phyloP scores from a whole-genome alignment of 805 yeast genomes.

The Brettanomyces anomalus region DNA sequence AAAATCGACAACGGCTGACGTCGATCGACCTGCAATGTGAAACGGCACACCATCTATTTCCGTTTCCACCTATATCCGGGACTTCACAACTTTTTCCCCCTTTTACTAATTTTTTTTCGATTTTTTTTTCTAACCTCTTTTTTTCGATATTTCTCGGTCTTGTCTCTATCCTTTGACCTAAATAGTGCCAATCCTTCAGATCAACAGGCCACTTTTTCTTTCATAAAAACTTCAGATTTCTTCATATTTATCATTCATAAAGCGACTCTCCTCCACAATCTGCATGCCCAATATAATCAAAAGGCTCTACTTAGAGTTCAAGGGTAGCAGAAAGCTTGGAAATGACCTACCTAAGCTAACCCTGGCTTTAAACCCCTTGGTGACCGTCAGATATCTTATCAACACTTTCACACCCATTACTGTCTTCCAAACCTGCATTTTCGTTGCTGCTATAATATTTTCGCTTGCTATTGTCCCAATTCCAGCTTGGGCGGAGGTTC shows the following conservation, averaged over 20 bases:
- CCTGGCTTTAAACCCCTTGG: conserved; percentile 5
- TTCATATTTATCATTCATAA: too few species aligned
- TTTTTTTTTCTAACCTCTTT: too few species aligned
- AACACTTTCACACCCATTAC: not conserved
- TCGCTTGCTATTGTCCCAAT: conserved; percentile 18
- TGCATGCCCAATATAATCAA: conserved; percentile 1
- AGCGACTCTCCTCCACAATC: too few species aligned
- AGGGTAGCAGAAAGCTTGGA: not conserved
- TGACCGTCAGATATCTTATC: conserved; percentile 2
- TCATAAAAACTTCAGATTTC: too few species aligned
- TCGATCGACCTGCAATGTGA: not conserved
- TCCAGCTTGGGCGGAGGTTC: conserved; percentile 10
- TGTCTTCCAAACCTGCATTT: conserved; percentile 11
- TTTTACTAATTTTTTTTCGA: not conserved
- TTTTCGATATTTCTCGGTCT: not conserved
- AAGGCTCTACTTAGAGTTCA: conserved; percentile 1
- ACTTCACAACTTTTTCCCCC: too few species aligned
- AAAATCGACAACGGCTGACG: not conserved
- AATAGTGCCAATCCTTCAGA: too few species aligned
- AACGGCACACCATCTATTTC: not conserved
- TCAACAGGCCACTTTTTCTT: too few species aligned
- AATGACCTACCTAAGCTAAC: conserved; percentile 5
- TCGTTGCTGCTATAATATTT: conserved; percentile 14
- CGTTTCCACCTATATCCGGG: too few species aligned
- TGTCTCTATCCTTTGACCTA: not conserved